These are phyloP conservation scores for Usnea hakonensis DNA, from an alignment of 495 filamentous ascomycete genomes.

Conservation along the genomic window DNA sequence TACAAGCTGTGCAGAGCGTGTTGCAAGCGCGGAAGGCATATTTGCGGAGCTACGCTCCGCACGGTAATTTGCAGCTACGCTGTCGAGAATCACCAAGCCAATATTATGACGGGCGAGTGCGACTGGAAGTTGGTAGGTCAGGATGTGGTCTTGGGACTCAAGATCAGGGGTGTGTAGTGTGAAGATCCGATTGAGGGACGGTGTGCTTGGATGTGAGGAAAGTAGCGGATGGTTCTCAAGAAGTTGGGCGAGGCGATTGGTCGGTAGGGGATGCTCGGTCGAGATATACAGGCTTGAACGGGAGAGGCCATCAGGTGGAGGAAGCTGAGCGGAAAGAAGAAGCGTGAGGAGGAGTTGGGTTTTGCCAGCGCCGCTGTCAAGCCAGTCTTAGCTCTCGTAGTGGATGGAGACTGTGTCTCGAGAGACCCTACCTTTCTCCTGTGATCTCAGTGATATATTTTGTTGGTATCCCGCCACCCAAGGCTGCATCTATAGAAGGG, in stretches of 20 bases:
- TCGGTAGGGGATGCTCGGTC: constrained; percentile 82
- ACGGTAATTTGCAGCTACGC: constrained; percentile 87
- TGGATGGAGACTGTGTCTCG: not conserved
- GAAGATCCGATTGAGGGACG: constrained; percentile 59
- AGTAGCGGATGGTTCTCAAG: constrained; percentile 53
- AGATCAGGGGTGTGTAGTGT: constrained; percentile 83
- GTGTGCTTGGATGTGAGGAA: constrained; percentile 36
- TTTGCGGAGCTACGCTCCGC: constrained; percentile 57
- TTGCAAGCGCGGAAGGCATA: constrained; percentile 31
- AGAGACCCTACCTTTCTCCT: constrained; percentile 63
- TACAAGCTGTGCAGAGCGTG: constrained; percentile 59
- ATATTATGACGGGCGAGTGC: constrained; percentile 65
- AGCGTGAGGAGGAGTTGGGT: constrained; percentile 86
- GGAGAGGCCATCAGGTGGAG: constrained; percentile 59
- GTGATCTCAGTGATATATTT: constrained; percentile 84
- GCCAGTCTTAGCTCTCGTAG: not conserved
- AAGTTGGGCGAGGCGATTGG: constrained; percentile 70
- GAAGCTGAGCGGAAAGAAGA: constrained; percentile 73
- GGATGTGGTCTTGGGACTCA: constrained; percentile 91
- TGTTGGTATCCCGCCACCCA: constrained; percentile 78
- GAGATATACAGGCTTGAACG: constrained; percentile 80
- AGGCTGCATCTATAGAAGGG: constrained; percentile 58
- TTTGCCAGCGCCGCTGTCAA: constrained; percentile 75
- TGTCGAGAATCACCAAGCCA: constrained; percentile 79
- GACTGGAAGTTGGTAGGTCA: constrained; percentile 83